Percentiles rank a stretch among this genome's conserved stretches.
Conservation (phyloP, 2,329 filamentous ascomycete genomes). For the Colletotrichum echinochloae region DNA sequence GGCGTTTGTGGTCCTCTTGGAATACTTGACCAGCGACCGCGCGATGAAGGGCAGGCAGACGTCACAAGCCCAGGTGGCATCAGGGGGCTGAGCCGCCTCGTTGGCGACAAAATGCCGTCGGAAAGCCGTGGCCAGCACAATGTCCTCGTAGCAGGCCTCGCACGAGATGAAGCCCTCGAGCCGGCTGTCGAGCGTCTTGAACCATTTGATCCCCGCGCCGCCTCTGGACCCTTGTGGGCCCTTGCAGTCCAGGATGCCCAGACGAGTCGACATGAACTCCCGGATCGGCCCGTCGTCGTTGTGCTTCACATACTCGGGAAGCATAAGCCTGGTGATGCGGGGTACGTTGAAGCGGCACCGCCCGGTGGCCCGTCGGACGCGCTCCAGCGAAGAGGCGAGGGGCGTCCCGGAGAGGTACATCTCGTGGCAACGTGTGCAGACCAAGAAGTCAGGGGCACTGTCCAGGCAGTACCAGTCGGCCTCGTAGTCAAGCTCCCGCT, state of each 20-base stretch:
- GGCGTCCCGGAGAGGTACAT: slow-evolving; percentile 50
- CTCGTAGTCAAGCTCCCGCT: slow-evolving; percentile 46
- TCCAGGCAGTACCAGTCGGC: slow-evolving; percentile 49
- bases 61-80: slow-evolving; percentile 51
- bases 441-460: slow-evolving; percentile 47
- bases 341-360: slow-evolving; percentile 49
- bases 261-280: slow-evolving; percentile 47
- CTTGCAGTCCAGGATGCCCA: slow-evolving; percentile 47
- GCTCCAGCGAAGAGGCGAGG: slow-evolving; percentile 48
- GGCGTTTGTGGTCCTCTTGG: slow-evolving; percentile 39
- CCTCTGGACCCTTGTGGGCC: slow-evolving; percentile 41
- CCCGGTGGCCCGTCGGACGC: slow-evolving; percentile 43
- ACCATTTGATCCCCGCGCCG: slow-evolving; percentile 49
- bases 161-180: slow-evolving; percentile 34
- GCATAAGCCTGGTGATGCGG: slow-evolving; percentile 51
- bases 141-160: slow-evolving; percentile 40
- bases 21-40: slow-evolving; percentile 38
- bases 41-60: slow-evolving; percentile 45
- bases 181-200: slow-evolving; percentile 2
- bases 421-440: slow-evolving; percentile 57
- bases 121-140: slow-evolving; percentile 30
- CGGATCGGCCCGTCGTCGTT: slow-evolving; percentile 45
- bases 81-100: slow-evolving; percentile 42
- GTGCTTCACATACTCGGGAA: slow-evolving; percentile 47
- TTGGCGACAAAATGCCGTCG: slow-evolving; percentile 27